A percentile compares a stretch with the other conserved stretches of the same genome.
Evolutionary conservation across 306 rosid genomes (phyloP).

Genomic region (Myrica gale): DNA sequence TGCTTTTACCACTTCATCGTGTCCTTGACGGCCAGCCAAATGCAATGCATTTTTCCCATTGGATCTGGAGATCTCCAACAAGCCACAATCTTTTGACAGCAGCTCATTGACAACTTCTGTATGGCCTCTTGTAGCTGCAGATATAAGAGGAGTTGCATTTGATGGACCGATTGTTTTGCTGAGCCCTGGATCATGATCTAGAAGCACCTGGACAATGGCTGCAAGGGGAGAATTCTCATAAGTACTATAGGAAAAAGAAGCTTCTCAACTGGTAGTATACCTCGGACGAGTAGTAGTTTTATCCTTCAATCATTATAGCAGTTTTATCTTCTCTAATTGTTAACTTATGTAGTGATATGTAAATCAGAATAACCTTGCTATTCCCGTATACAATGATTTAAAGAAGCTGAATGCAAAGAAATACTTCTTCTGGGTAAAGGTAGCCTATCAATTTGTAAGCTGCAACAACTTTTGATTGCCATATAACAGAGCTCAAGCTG

Average conservation of each 20-base stretch:
- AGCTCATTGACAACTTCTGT: slow-evolving; percentile 76
- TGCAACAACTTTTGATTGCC: neutral
- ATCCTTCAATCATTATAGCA: neutral
- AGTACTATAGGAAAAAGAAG: slow-evolving; percentile 3
- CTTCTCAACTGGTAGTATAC: neutral
- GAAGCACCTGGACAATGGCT: slow-evolving; percentile 86
- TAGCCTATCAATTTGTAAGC: neutral
- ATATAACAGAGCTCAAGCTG: slow-evolving; percentile 1
- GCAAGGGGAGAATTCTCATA: slow-evolving; percentile 27
- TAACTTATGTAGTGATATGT: neutral
- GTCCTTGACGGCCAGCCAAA: slow-evolving; percentile 91
- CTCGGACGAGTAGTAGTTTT: neutral
- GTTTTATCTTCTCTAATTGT: neutral
- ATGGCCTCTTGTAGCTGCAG: slow-evolving; percentile 91
- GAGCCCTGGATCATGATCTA: slow-evolving; percentile 67
- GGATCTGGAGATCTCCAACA: slow-evolving; percentile 71
- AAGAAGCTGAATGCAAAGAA: neutral
- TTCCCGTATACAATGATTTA: neutral
- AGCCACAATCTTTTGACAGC: slow-evolving; percentile 68
- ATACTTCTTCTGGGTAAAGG: neutral
- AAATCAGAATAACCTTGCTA: neutral
- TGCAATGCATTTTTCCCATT: slow-evolving; percentile 95
- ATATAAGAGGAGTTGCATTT: slow-evolving; percentile 81
- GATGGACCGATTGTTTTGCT: slow-evolving; percentile 85
- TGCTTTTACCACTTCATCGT: slow-evolving; percentile 69